phyloP scores from a whole-genome alignment of 257 asterid genomes.

The Nicotiana tabacum region DNA sequence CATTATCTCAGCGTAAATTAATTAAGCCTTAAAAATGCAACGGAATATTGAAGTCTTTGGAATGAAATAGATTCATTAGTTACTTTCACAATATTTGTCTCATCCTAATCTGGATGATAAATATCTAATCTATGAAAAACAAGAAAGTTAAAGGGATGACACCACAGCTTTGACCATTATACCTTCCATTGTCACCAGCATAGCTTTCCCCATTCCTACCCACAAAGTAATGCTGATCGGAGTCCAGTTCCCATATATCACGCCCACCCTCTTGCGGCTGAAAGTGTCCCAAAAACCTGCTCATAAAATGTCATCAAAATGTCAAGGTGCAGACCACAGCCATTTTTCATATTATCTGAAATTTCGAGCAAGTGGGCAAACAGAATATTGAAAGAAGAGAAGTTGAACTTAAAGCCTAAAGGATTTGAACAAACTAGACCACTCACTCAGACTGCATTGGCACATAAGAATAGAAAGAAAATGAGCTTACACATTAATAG shows the following conservation, averaged over 20 bases:
- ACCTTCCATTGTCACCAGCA: slow-evolving; percentile 54
- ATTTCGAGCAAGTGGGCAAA: neutral
- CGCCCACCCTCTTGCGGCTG: slow-evolving; percentile 79
- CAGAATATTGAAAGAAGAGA: neutral
- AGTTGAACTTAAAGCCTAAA: neutral
- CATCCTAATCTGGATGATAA: neutral
- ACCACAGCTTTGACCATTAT: slow-evolving; percentile 10
- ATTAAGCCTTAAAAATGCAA: neutral
- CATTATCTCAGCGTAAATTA: neutral
- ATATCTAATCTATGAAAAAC: neutral
- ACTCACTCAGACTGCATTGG: slow-evolving; percentile 9
- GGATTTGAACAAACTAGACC: slow-evolving; percentile 8
- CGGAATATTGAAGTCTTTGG: neutral
- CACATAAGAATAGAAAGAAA: neutral
- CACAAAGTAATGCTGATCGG: slow-evolving; percentile 53
- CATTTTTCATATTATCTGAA: neutral
- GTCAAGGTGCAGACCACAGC: neutral
- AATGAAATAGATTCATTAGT: too few relatives aligned
- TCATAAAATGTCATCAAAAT: slow-evolving; percentile 20
- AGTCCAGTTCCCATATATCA: slow-evolving; percentile 84
- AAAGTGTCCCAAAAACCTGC: slow-evolving; percentile 91
- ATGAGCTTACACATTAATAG: slow-evolving; percentile 82
- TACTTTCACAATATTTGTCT: neutral
- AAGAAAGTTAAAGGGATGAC: neutral
- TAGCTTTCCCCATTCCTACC: slow-evolving; percentile 50